Conservation (phyloP, 164 flowering plant species). For the Saururus chinensis region DNA sequence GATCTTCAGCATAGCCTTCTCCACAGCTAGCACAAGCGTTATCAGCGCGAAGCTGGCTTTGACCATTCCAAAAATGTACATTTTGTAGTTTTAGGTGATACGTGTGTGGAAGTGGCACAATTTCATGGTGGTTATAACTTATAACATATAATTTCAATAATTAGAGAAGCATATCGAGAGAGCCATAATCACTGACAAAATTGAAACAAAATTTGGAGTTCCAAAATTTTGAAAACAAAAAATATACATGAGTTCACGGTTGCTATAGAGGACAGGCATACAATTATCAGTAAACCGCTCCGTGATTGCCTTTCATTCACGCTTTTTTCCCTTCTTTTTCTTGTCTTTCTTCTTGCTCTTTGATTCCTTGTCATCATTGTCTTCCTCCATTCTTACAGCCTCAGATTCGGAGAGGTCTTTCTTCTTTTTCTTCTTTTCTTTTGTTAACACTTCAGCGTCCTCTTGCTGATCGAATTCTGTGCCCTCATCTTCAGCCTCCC, state of each 20-base stretch:
- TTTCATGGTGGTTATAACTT: too few species aligned
- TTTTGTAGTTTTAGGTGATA: too few species aligned
- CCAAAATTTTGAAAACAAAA: not conserved
- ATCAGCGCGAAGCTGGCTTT: too few species aligned
- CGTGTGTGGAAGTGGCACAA: too few species aligned
- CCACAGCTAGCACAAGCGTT: too few species aligned
- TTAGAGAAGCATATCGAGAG: too few species aligned
- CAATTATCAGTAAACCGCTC: not conserved
- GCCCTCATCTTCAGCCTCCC: slow-evolving; percentile 12
- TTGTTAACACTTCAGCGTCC: slow-evolving; percentile 4
- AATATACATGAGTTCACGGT: not conserved
- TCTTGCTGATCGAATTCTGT: slow-evolving; percentile 5
- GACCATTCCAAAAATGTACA: too few species aligned
- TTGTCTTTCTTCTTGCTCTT: slow-evolving; percentile 2
- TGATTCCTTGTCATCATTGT: not conserved
- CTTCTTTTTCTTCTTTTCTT: slow-evolving; percentile 40
- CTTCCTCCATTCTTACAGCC: slow-evolving; percentile 14
- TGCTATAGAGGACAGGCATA: not conserved
- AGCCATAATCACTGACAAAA: not conserved
- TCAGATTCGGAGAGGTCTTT: slow-evolving; percentile 27
- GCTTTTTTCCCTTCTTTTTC: slow-evolving; percentile 1
- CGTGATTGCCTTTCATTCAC: not conserved
- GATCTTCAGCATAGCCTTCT: too few species aligned
- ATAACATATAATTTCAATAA: too few species aligned
- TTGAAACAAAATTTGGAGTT: not conserved